Base-by-base conservation (phyloP, 169 alveolate species). In the Plasmodium ovale region DNA sequence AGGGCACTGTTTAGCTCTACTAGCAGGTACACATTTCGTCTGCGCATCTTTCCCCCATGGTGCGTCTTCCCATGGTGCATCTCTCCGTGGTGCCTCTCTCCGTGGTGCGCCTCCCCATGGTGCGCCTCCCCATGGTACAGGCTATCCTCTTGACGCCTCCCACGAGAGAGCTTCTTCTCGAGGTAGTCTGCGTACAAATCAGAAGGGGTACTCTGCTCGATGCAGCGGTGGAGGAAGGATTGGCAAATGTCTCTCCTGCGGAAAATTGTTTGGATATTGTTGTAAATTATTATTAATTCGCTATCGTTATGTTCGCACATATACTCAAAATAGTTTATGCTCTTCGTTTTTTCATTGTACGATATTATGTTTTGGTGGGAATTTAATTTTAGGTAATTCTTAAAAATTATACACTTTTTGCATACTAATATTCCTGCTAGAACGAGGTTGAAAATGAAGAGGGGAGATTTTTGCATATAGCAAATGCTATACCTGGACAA, bases 391-490 rank as follows among this genome's bases (percentile, higher is more conserved):
- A 85, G 59, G 58, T 85, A 85, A 56, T 69, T 85, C 58, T 85
- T 85, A 68, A 85, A 85, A 21, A 85, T 85, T 5, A 85, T 59
- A 62, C 91, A 85, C 44, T 85, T 67, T 29, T 68, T 59, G 21
- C 91, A 85, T 27, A 16, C 56, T 51, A 85, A 49, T 12, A 85
- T 85, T 14, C 91, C 91, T 42, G 91, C 53, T 14, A 56, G 37
- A 12, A 85, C 56, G 67, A 85, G 33, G 27, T 85, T 85, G 47
- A 68, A 69, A 23, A 68, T 4, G 25, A 49, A 19, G 9, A 85
- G 37, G 6, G 91, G 91, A 2, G 87, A 85, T 72, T 85, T 85
- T 23, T 85, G 91, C 29, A 85, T 85, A 71, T 85, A 85, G 37
- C 91, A 85, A 16, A 85, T 58, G 47, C 62, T 85, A 71, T 85